These are phyloP conservation scores for Fusarium scirpi DNA, from an alignment of 2,329 filamentous ascomycete genomes.

Conservation along the genomic window DNA sequence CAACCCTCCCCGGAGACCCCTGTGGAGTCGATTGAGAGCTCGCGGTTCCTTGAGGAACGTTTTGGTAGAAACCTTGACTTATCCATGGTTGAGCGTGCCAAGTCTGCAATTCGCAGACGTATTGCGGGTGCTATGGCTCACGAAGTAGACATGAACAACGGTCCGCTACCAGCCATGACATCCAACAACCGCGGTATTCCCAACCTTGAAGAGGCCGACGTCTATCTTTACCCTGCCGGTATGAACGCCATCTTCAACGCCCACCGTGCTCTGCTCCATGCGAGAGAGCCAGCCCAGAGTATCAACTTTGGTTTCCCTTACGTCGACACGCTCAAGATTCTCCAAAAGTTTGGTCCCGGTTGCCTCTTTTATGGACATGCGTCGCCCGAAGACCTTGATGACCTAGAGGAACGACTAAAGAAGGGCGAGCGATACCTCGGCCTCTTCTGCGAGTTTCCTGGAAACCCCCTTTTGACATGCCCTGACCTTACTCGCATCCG, in stretches of 20 bases:
- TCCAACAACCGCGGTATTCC: conserved; percentile 67
- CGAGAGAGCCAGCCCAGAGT: conserved; percentile 75
- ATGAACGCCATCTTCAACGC: conserved; percentile 97
- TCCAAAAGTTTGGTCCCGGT: conserved; percentile 93
- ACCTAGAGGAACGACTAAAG: conserved; percentile 79
- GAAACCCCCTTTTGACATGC: conserved; percentile 88
- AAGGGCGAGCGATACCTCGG: conserved; percentile 81
- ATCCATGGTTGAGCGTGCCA: conserved; percentile 82
- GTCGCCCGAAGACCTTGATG: conserved; percentile 81
- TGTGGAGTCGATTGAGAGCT: conserved; percentile 71
- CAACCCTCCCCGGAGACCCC: conserved; percentile 36
- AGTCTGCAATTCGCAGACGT: conserved; percentile 84
- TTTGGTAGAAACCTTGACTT: conserved; percentile 92
- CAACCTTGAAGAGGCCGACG: conserved; percentile 83
- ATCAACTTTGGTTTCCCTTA: conserved; percentile 98
- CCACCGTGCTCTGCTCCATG: conserved; percentile 78
- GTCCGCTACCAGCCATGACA: conserved; percentile 38
- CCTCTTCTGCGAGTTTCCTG: conserved; percentile 94
- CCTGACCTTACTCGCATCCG: conserved; percentile 89
- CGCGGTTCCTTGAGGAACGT: conserved; percentile 89
- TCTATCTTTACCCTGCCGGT: conserved; percentile 88
- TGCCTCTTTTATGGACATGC: conserved; percentile 89
- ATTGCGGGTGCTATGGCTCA: conserved; percentile 88
- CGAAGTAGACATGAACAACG: conserved; percentile 67
- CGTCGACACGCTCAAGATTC: conserved; percentile 93